Evolutionary conservation across 1,284 basidiomycete species (phyloP).

Genomic region (Cystobasidium slooffiae): DNA sequence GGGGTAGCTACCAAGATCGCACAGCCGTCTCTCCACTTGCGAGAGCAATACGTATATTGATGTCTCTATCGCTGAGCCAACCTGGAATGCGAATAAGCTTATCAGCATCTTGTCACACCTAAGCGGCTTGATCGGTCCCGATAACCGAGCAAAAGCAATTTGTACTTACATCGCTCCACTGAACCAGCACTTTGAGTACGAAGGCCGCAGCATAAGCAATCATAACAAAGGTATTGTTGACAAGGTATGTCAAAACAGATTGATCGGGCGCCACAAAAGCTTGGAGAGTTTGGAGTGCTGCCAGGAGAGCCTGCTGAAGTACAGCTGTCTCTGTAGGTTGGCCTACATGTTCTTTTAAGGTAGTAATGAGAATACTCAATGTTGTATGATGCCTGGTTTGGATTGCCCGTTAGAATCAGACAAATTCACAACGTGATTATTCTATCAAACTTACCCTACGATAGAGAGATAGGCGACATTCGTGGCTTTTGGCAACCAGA

Average conservation of each 20-base stretch:
- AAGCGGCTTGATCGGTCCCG: not conserved
- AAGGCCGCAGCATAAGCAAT: constrained; percentile 31
- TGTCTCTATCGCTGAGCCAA: constrained; percentile 20
- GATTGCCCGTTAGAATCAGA: not conserved
- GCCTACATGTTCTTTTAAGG: constrained; percentile 31
- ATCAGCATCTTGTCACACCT: not conserved
- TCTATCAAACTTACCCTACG: constrained; percentile 13
- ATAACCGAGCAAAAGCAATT: no score
- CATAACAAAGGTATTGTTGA: constrained; percentile 41
- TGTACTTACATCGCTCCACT: constrained; percentile 19
- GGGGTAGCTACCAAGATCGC: constrained; percentile 21
- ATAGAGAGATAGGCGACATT: constrained; percentile 18
- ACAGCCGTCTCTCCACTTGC: constrained; percentile 15
- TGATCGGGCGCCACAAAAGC: constrained; percentile 22
- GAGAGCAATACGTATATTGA: constrained; percentile 25
- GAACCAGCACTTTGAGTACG: constrained; percentile 27
- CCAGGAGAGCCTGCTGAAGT: constrained; percentile 25
- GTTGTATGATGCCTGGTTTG: constrained; percentile 20
- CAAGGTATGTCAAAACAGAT: constrained; percentile 10
- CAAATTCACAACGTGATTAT: not conserved
- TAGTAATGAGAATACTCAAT: constrained; percentile 19
- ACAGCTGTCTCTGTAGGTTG: constrained; percentile 25
- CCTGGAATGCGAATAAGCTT: not conserved
- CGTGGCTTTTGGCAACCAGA: constrained; percentile 5
- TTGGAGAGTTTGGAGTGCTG: constrained; percentile 27